Evolutionary conservation across 768 basidiomycete species (phyloP), one percentile per base, ranked within the genome.

Genomic region (Podaxis carcinomalis): DNA sequence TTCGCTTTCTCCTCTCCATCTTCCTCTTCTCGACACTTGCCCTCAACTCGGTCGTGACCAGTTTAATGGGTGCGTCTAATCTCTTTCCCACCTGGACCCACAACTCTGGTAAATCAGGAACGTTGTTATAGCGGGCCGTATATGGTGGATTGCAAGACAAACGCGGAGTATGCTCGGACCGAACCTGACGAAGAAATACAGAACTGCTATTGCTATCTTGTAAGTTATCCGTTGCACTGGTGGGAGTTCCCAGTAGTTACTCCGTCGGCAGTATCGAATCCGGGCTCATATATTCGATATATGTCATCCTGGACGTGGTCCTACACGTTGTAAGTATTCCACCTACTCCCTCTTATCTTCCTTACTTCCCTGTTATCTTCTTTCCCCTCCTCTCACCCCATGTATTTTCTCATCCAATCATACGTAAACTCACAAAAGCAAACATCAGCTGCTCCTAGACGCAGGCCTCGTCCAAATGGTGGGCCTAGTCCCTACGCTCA

Each of bases 151-250:
- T 5, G 67, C 71, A 9, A 67, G 65, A 1, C 69, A 67, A 36
- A 70, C 73, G 1, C 67, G 67, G 25, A 59, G 56, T 10, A 64
- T 74, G 16, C 53, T 77, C 21, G 73, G 68, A n/a, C 59, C 64
- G 10, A 68, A 62, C 3, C 68, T 77, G 39, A 64, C 74, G n/a
- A 65, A 67, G 35, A 69, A 71, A 55, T 76, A 75, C 40, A 71
- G 68, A 57, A 68, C 68, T 19, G 71, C 74, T 4, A 72, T 77
- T 28, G 68, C 72, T 6, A 73, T 78, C 21, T 66, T 77, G 78
- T 79, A 46, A 42, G 74, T 66, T 19, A 44, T 21, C 16, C n/a
- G 32, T 32, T 32, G 7, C 32, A 32, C 32, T 32, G 32, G 32
- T 32, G 9, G 32, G 32, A 7, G 9, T 32, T 32, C 9, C 32